phyloP scores from a whole-genome alignment of 768 basidiomycete genomes.

The Rhizopogon vinicolor region DNA sequence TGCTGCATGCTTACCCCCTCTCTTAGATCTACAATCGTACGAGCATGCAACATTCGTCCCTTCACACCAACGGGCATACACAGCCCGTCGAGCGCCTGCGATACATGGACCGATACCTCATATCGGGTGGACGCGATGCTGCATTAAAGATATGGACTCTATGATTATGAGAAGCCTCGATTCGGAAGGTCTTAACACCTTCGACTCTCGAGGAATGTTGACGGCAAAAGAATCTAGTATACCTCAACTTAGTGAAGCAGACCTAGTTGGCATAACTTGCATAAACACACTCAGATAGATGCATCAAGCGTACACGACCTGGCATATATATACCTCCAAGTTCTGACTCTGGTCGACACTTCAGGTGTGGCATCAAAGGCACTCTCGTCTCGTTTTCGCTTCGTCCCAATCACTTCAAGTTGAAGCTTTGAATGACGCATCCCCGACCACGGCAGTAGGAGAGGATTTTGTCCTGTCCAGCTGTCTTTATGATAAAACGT shows the following conservation, averaged over 20 bases:
- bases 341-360: no score
- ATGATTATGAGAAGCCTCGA: constrained; percentile 31
- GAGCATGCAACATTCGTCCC: constrained; percentile 78
- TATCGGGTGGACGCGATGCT: constrained; percentile 85
- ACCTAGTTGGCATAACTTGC: background rate
- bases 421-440: no score
- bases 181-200: background rate
- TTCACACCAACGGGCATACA: constrained; percentile 91
- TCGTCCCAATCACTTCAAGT: no score
- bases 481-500: no score
- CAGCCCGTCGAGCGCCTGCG: constrained; percentile 83
- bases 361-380: no score
- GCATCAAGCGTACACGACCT: background rate
- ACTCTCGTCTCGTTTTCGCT: no score
- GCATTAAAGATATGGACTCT: constrained; percentile 91
- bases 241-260: background rate
- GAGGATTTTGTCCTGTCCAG: no score
- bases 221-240: constrained; percentile 1
- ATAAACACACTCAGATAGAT: background rate
- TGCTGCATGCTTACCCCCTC: background rate
- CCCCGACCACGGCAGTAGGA: no score
- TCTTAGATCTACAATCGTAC: constrained; percentile 90
- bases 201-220: background rate
- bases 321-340: background rate
- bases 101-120: constrained; percentile 95